Conservation (phyloP, 2,329 filamentous ascomycete genomes). For the Nemania serpens region DNA sequence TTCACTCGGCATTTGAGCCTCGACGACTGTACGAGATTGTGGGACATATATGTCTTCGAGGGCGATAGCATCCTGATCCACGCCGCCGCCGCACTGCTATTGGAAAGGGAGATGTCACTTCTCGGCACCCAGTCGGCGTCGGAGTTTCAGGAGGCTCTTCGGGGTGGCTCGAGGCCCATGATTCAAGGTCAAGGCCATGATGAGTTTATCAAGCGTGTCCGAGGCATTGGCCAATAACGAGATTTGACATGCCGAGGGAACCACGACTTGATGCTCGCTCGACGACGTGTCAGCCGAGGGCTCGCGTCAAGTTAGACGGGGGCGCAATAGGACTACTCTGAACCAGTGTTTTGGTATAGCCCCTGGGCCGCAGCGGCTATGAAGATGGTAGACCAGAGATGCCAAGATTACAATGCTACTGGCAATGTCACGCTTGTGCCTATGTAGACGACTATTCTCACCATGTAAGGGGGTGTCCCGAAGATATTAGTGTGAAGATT, state of each 20-base stretch:
- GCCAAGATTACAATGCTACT: too few species aligned
- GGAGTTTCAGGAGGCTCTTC: slow-evolving; percentile 49
- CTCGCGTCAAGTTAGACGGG: too few species aligned
- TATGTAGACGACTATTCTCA: too few species aligned
- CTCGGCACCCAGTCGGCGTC: slow-evolving; percentile 51
- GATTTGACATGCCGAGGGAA: not conserved
- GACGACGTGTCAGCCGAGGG: not conserved
- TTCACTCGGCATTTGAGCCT: slow-evolving; percentile 68
- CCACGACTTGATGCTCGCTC: slow-evolving; percentile 19
- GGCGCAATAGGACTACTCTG: too few species aligned
- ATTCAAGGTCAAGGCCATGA: slow-evolving; percentile 36
- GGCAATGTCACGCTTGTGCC: too few species aligned
- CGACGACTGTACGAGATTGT: slow-evolving; percentile 73
- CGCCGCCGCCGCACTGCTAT: slow-evolving; percentile 70
- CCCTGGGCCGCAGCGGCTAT: too few species aligned
- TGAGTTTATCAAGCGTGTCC: slow-evolving; percentile 37
- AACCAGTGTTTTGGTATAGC: too few species aligned
- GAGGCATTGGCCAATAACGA: slow-evolving; percentile 32
- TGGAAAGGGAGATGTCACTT: slow-evolving; percentile 57
- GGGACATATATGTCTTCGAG: slow-evolving; percentile 85
- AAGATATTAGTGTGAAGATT: too few species aligned
- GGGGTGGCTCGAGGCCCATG: slow-evolving; percentile 36
- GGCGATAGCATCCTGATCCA: slow-evolving; percentile 74
- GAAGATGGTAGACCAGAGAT: too few species aligned
- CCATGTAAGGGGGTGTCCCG: too few species aligned